Conservation (phyloP, 495 filamentous ascomycete species). For the Haplographium delicatum region DNA sequence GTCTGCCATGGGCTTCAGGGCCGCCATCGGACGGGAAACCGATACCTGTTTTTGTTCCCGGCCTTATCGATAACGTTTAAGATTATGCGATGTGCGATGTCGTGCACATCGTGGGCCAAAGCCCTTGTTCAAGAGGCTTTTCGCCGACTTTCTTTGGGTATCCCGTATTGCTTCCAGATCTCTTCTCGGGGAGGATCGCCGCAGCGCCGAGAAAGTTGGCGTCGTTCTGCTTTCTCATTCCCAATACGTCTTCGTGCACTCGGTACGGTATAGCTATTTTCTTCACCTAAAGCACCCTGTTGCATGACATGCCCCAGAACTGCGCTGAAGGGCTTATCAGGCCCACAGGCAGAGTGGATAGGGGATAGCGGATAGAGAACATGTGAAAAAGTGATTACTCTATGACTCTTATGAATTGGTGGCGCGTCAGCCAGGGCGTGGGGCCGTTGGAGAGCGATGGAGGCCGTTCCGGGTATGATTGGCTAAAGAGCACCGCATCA, state of each 20-base stretch:
- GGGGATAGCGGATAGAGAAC: background rate
- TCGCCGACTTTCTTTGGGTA: too few relatives aligned
- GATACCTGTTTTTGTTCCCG: background rate
- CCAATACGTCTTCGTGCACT: too few relatives aligned
- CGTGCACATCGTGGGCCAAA: constrained; percentile 2
- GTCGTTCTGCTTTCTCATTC: too few relatives aligned
- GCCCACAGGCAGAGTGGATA: constrained; percentile 6
- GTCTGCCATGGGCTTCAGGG: too few relatives aligned
- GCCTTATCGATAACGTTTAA: constrained; percentile 7
- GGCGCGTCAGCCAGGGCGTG: constrained; percentile 11
- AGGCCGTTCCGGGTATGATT: background rate
- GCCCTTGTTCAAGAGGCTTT: background rate
- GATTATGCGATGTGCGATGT: constrained; percentile 5
- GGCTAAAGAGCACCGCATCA: background rate
- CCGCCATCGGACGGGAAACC: too few relatives aligned
- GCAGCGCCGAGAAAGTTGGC: too few relatives aligned
- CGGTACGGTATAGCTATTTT: too few relatives aligned
- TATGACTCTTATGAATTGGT: constrained; percentile 17
- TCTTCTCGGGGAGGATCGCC: too few relatives aligned
- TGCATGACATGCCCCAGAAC: too few relatives aligned
- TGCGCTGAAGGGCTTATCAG: constrained; percentile 10
- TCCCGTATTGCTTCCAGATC: too few relatives aligned
- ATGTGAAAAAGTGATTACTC: constrained; percentile 14
- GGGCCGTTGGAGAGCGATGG: constrained; percentile 4
- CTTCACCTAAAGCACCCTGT: too few relatives aligned